phyloP scores from a whole-genome alignment of 148 eudicot species.

The Cornus kousa region DNA sequence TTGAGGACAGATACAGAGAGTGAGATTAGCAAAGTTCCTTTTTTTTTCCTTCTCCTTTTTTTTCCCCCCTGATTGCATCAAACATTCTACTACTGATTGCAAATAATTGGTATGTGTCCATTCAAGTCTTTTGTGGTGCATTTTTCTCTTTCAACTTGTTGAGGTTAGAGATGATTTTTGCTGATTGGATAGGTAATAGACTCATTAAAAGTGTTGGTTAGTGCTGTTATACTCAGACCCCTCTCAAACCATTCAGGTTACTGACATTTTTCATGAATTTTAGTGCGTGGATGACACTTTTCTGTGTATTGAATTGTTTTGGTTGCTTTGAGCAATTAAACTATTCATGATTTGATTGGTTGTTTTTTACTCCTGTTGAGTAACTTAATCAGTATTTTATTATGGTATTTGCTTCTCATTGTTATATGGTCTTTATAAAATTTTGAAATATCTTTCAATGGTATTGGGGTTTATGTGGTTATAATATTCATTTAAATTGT shows the following conservation, averaged over 20 bases:
- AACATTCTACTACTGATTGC: not conserved
- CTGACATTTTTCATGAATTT: not conserved
- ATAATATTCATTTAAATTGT: not conserved
- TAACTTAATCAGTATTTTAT: not conserved
- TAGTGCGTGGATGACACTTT: not conserved
- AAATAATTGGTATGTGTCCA: not conserved
- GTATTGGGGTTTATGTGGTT: not conserved
- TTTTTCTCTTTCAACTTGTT: not conserved
- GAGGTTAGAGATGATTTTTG: not conserved
- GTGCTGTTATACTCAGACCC: not conserved
- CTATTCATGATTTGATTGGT: not conserved
- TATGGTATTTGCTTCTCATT: not conserved
- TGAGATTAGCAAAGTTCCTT: no score
- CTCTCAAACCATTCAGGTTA: not conserved
- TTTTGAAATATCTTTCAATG: not conserved
- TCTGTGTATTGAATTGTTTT: not conserved
- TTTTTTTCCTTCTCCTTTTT: no score
- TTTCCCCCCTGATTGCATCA: not conserved
- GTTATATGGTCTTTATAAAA: not conserved
- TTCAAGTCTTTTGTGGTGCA: not conserved
- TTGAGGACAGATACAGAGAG: not conserved
- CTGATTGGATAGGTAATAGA: not conserved
- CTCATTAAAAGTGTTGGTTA: not conserved
- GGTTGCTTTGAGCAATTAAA: not conserved
- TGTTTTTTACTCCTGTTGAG: not conserved